Evolutionary conservation across 2,329 filamentous ascomycete genomes (phyloP), one percentile per base, ranked within the genome.

Genomic region (Exophiala dermatitidis): DNA sequence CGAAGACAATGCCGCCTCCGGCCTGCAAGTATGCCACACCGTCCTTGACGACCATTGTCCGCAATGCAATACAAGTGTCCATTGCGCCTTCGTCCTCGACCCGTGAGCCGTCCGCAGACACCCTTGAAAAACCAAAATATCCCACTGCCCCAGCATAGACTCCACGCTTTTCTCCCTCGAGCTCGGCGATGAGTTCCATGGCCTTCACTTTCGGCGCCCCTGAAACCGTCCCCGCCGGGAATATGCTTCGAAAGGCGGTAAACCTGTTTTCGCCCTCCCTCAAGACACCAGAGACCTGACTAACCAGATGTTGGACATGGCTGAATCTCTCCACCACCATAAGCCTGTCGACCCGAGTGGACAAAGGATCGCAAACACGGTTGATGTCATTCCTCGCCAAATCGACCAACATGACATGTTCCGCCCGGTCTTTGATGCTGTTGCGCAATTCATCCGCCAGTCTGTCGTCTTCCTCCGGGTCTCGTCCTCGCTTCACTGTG

Each of bases 401-500:
- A 69, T 98, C 91, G 44, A 97, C 93, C 62, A 98, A 76, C 93
- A 98, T 98, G 65, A 97, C 90, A 74, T 97, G 90, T 73, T 95
- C 88, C 47, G 88, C 88, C 49, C 88, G 83, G 74, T 98, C 93
- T 72, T 98, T 97, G 62, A 95, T 77, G 50, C 85, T 94, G 64
- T 75, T 80, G 45, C 83, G 80, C 54, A 95, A 81, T 71, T 89
- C 86, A 43, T 83, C 77, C 6, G 90, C 90, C 29, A 96, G 81
- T 10, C 74, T 75, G 61, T 86, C 83, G 67, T 98, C 93, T 66
- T 96, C 88, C 66, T 88, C 85, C 2, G 83, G 74, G 1, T 85
- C 88, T 65, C 81, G 82, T 56, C 91, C 90, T 63, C 93, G 83
- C 72, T 88, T 90, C 52, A 97, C 90, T 0, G 93, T 98, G 50